Evolutionary conservation across 1,284 basidiomycete species (phyloP).

Genomic region (Mycosarcoma maydis): DNA sequence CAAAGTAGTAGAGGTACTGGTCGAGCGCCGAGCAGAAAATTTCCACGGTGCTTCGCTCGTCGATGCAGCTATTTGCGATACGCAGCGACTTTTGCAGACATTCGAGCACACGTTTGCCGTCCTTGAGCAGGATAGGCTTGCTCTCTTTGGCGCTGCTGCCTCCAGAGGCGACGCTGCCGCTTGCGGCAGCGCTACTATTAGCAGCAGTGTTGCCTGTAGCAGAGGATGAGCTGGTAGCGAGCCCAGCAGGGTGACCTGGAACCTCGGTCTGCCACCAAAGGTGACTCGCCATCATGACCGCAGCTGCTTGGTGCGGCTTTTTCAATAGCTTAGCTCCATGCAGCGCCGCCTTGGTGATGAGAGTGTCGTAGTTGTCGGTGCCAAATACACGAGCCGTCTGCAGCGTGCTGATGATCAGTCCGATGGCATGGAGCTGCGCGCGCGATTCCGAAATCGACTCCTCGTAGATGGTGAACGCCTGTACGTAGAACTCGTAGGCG

Average conservation of each 20-base stretch:
- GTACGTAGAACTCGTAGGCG: slow-evolving; percentile 65
- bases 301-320: slow-evolving; percentile 66
- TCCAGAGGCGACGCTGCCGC: slow-evolving; percentile 9
- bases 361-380: slow-evolving; percentile 63
- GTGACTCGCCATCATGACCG: slow-evolving; percentile 66
- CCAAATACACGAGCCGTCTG: slow-evolving; percentile 61
- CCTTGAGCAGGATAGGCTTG: slow-evolving; percentile 52
- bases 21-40: slow-evolving; percentile 64
- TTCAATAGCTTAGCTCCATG: slow-evolving; percentile 65
- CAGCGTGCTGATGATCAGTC: slow-evolving; percentile 61
- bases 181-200: slow-evolving; percentile 19
- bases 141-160: slow-evolving; percentile 20
- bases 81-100: slow-evolving; percentile 65
- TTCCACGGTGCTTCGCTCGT: slow-evolving; percentile 63
- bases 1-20: slow-evolving; percentile 66
- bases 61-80: slow-evolving; percentile 65
- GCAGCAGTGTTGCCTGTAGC: slow-evolving; percentile 41
- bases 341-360: slow-evolving; percentile 65
- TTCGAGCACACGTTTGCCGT: slow-evolving; percentile 65
- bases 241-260: slow-evolving; percentile 30
- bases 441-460: slow-evolving; percentile 65
- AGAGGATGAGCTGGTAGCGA: slow-evolving; percentile 27
- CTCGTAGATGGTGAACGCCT: slow-evolving; percentile 66
- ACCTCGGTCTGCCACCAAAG: slow-evolving; percentile 65
- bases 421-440: slow-evolving; percentile 63